Conservation (phyloP, 1,284 basidiomycete genomes). For the Wallemia hederae region DNA sequence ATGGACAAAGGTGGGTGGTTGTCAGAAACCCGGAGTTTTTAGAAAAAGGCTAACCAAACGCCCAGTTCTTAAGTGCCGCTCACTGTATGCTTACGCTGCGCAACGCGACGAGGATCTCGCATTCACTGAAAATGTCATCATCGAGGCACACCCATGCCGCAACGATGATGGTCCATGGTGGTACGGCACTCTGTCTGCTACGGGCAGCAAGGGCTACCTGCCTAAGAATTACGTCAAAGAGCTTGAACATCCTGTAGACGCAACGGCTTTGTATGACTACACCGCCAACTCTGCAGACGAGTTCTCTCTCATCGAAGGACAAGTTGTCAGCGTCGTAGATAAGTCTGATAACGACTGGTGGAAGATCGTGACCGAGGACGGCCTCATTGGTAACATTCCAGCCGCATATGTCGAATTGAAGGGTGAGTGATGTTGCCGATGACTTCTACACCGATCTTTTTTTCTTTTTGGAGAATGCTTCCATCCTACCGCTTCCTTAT, state of each 20-base stretch:
- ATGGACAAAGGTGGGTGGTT: constrained; percentile 16
- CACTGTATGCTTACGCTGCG: constrained; percentile 52
- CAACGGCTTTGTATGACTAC: constrained; percentile 53
- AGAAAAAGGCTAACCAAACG: neutral
- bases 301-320: constrained; percentile 49
- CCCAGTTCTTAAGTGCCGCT: constrained; percentile 33
- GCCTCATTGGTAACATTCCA: constrained; percentile 58
- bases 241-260: constrained; percentile 20
- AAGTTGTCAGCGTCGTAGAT: constrained; percentile 45
- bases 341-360: constrained; percentile 61
- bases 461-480: constrained; percentile 19
- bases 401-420: constrained; percentile 57
- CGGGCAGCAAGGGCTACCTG: constrained; percentile 54
- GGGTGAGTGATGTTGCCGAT: constrained; percentile 71
- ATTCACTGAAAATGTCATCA: constrained; percentile 51
- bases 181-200: constrained; percentile 46
- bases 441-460: no score
- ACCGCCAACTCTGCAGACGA: constrained; percentile 38
- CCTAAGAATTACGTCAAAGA: constrained; percentile 64
- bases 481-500: constrained; percentile 9
- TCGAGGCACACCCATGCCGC: constrained; percentile 59
- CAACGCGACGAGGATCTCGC: constrained; percentile 64
- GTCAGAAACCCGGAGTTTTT: constrained; percentile 19
- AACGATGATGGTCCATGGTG: constrained; percentile 44
- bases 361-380: constrained; percentile 53